These are phyloP conservation scores for Arbutus unedo DNA, from an alignment of 148 eudicot species.

Conservation along the genomic window DNA sequence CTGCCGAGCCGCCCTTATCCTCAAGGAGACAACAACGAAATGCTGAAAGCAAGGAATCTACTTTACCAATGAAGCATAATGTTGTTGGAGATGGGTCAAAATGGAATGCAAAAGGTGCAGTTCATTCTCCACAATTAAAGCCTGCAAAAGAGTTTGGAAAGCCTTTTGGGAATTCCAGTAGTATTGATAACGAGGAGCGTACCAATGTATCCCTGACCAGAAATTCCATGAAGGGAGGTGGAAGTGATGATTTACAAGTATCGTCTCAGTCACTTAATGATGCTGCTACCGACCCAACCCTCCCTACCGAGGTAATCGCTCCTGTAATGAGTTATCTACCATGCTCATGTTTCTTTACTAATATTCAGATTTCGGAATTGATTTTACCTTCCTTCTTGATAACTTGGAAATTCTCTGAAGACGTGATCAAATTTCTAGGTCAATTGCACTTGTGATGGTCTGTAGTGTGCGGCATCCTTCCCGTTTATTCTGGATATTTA, in stretches of 20 bases:
- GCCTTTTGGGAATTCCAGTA: conserved; percentile 37
- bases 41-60: conserved; percentile 40
- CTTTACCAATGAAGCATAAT: conserved; percentile 32
- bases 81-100: conserved; percentile 37
- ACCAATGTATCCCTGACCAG: conserved; percentile 19
- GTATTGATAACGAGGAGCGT: conserved; percentile 27
- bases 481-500: background rate
- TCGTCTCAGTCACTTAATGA: conserved; percentile 39
- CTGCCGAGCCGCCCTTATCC: conserved; percentile 40
- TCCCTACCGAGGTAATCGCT: conserved; percentile 65
- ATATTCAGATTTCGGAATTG: background rate
- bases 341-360: background rate
- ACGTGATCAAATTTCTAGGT: background rate
- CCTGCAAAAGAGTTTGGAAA: conserved; percentile 37
- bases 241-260: conserved; percentile 26
- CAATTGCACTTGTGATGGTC: background rate
- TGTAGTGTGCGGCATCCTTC: conserved; percentile 1
- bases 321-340: background rate
- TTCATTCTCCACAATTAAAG: conserved; percentile 35
- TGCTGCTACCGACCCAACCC: conserved; percentile 49
- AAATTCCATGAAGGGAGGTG: conserved; percentile 29
- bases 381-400: background rate
- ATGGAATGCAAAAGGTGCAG: conserved; percentile 30
- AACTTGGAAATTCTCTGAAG: background rate
- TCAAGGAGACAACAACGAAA: conserved; percentile 37